phyloP scores from a whole-genome alignment of 495 filamentous ascomycete genomes.

The Penicillium chermesinum region DNA sequence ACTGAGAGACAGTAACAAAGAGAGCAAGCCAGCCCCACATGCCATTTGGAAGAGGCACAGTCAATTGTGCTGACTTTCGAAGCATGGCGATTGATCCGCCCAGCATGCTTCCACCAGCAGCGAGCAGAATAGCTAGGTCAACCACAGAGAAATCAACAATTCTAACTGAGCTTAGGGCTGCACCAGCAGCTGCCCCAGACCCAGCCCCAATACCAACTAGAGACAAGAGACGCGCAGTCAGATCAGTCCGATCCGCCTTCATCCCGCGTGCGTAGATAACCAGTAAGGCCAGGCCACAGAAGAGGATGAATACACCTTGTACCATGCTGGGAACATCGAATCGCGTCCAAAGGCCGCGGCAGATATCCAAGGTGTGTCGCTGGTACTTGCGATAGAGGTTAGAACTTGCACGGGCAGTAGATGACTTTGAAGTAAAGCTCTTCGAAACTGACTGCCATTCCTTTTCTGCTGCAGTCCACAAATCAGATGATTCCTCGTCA shows the following conservation, averaged over 20 bases:
- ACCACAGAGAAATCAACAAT: constrained; percentile 22
- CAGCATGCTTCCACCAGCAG: constrained; percentile 58
- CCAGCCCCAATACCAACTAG: constrained; percentile 39
- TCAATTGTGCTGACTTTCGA: constrained; percentile 41
- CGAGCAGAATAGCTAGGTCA: constrained; percentile 35
- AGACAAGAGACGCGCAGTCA: constrained; percentile 47
- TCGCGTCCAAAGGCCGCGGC: constrained; percentile 79
- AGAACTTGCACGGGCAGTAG: constrained; percentile 42
- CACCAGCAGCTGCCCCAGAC: constrained; percentile 33
- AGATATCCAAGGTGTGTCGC: constrained; percentile 69
- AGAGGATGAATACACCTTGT: constrained; percentile 66
- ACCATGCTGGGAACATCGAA: constrained; percentile 86
- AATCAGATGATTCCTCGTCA: constrained; percentile 47
- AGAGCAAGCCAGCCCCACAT: constrained; percentile 84
- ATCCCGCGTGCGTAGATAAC: constrained; percentile 65
- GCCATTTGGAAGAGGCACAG: constrained; percentile 63
- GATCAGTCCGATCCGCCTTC: constrained; percentile 44
- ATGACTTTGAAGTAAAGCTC: constrained; percentile 32
- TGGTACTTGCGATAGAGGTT: constrained; percentile 68
- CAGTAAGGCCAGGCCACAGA: constrained; percentile 59
- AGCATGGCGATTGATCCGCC: constrained; percentile 56
- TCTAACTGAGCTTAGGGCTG: constrained; percentile 16
- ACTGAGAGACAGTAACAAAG: constrained; percentile 75
- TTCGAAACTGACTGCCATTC: constrained; percentile 39
- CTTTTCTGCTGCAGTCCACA: constrained; percentile 54